phyloP scores from a whole-genome alignment of 768 basidiomycete species.

The Leccinum longicurvipes region DNA sequence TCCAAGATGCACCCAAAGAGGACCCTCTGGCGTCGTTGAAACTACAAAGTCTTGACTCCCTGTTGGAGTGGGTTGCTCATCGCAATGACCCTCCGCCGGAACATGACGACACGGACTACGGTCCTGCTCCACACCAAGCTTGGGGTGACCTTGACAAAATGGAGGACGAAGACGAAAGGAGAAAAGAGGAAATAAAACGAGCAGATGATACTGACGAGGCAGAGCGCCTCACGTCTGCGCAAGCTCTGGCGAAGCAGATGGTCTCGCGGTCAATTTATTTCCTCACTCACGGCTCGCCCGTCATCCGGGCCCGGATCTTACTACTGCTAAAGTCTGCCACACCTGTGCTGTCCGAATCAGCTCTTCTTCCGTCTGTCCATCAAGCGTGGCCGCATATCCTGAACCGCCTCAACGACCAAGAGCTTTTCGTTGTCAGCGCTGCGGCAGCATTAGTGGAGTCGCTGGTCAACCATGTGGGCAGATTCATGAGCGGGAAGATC shows the following conservation, averaged over 20 bases:
- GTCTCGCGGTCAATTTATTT: constrained; percentile 85
- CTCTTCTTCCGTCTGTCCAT: constrained; percentile 82
- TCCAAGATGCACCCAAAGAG: constrained; percentile 17
- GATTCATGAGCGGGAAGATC: constrained; percentile 80
- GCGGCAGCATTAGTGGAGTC: constrained; percentile 72
- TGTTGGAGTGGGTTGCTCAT: constrained; percentile 65
- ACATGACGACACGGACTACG: constrained; percentile 48
- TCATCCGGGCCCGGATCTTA: constrained; percentile 82
- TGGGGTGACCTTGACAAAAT: constrained; percentile 45
- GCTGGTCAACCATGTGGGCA: constrained; percentile 67
- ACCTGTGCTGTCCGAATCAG: constrained; percentile 65
- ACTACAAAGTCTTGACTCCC: constrained; percentile 40
- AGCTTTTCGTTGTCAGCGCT: constrained; percentile 77
- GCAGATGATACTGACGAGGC: constrained; percentile 36
- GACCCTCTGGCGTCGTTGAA: constrained; percentile 22
- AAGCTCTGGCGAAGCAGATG: constrained; percentile 79
- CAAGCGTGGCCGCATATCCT: constrained; percentile 93
- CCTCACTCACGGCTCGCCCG: constrained; percentile 84
- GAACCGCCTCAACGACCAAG: constrained; percentile 70
- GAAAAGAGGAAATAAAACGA: constrained; percentile 8
- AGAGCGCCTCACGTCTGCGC: constrained; percentile 60
- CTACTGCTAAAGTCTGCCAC: constrained; percentile 70
- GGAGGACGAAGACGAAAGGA: constrained; percentile 22
- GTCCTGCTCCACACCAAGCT: constrained; percentile 54
- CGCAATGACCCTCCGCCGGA: constrained; percentile 37